A percentile compares a stretch with the other conserved stretches of the same genome.
Conservation (phyloP, 768 basidiomycete genomes). For the Cantharellus anzutake region DNA sequence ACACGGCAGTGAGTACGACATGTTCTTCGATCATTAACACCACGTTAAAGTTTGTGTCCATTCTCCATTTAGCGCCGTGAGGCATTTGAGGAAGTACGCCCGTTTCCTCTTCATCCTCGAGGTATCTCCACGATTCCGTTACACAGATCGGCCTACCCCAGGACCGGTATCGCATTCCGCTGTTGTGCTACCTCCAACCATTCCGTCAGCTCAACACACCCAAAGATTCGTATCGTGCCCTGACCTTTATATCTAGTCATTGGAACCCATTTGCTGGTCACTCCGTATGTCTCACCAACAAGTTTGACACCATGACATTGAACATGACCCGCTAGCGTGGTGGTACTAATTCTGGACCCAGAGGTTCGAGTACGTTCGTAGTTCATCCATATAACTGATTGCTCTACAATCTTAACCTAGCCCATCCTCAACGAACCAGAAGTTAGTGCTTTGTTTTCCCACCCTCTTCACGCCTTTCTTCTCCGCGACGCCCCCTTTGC, state of each 20-base stretch:
- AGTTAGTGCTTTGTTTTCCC: constrained; percentile 69
- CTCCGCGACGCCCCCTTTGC: constrained; percentile 20
- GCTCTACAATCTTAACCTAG: constrained; percentile 19
- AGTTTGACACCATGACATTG: not conserved
- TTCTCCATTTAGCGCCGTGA: constrained; percentile 43
- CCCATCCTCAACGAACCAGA: constrained; percentile 65
- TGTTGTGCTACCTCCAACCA: constrained; percentile 63
- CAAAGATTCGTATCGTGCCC: not conserved
- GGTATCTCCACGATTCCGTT: not conserved
- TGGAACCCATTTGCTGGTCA: constrained; percentile 53
- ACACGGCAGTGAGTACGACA: constrained; percentile 44
- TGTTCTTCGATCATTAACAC: constrained; percentile 2
- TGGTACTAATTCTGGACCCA: constrained; percentile 68
- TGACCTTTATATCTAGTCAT: constrained; percentile 23
- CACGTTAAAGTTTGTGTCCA: not conserved
- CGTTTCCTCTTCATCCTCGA: not conserved
- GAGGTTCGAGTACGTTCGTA: constrained; percentile 36
- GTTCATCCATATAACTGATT: not conserved
- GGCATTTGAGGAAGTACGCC: constrained; percentile 69
- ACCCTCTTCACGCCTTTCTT: constrained; percentile 60
- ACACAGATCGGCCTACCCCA: constrained; percentile 63
- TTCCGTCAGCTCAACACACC: constrained; percentile 20
- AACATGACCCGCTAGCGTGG: constrained; percentile 32
- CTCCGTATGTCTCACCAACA: constrained; percentile 39
- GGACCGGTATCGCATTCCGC: constrained; percentile 47